Base-by-base conservation (phyloP, 345 rosid species). In the Microcos paniculata region DNA sequence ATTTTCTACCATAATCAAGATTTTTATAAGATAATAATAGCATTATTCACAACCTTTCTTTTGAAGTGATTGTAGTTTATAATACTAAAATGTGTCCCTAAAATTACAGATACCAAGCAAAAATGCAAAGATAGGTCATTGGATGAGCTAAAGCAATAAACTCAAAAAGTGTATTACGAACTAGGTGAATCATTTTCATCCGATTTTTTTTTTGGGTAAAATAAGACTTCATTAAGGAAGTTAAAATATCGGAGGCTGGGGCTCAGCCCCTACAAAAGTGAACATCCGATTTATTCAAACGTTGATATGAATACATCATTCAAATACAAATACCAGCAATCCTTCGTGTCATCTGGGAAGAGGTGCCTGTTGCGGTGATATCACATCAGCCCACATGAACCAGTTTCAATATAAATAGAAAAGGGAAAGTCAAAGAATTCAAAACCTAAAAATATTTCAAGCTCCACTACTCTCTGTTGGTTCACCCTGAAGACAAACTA, bases 401-500 rank as follows among this genome's bases (percentile, higher is more conserved):
- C 80, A 75, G 52, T 73, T 69, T 71, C 73, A 70, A 35, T 35
- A 82, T 28, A 62, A 77, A 78, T 38, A 49, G 62, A 76, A 63
- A 21, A 45, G n/a, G 30, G 51, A 26, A 73, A 82, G 68, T 31
- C 30, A 72, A 80, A 63, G 71, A 68, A 38, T 43, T 57, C 62
- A 76, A 48, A 76, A 78, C 80, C 82, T 64, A 67, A 67, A 38
- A 33, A 2, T 35, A 35, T 45, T 35, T 85, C 83, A 83, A 74
- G 76, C 85, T 46, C 81, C 80, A 15, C 81, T 35, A 23, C 23
- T 78, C 69, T 76, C 73, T 80, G 82, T 79, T 77, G 73, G 48
- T 78, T 86, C 46, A 86, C 83, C 76, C 84, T 65, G 80, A 84
- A 82, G 28, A 85, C 85, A 49, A 82, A 75, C 82, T 74, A 80